Base-by-base conservation (phyloP, 257 asterid genomes). In the Nicotiana paniculata region DNA sequence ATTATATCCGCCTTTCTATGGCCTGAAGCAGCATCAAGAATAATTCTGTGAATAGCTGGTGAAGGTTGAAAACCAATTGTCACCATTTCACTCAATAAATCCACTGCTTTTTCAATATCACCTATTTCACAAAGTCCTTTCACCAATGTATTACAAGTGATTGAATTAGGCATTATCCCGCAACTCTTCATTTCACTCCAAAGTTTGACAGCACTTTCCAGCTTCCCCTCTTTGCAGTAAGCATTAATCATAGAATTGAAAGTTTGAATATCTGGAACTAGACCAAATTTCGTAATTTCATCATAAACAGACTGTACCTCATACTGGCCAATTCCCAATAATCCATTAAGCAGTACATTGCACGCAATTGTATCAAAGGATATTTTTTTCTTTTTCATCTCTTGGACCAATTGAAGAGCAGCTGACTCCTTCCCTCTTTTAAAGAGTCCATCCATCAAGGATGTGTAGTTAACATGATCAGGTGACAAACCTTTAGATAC, bases 401-500 rank as follows among this genome's bases (percentile, higher is more conserved):
- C 97, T 89, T 92, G 87, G 62, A 90, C 94, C 68, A 92, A 87
- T 84, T 87, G 91, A 57, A 96, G 89, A 81, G 99, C 98, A 82
- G 90, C 87, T 0, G 97, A 87, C 5, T 79, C 91, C 85, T 89
- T 90, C 76, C 97, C 97, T 54, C 93, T 86, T 90, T 96, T 94
- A 87, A 96, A 96, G 80, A 94, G 85, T 37, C 88, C 96, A 85
- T 94, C 98, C 94, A 96, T 93, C 82, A 96, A 82, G 35, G 95
- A 88, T 6, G 99, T 94, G 87, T 91, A 93, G 81, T 89, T 96
- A 51, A 94, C 97, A 85, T 79, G 87, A 88, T 94, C 99, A 51
- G 94, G 96, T 72, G 78, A 58, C 87, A 89, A 85, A 76, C 97
- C 97, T 59, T 87, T 87, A 9, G 92, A 89, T 68, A 82, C 61